phyloP scores from a whole-genome alignment of 108 stramenopile genomes.

The Chaetoceros tenuissimus region DNA sequence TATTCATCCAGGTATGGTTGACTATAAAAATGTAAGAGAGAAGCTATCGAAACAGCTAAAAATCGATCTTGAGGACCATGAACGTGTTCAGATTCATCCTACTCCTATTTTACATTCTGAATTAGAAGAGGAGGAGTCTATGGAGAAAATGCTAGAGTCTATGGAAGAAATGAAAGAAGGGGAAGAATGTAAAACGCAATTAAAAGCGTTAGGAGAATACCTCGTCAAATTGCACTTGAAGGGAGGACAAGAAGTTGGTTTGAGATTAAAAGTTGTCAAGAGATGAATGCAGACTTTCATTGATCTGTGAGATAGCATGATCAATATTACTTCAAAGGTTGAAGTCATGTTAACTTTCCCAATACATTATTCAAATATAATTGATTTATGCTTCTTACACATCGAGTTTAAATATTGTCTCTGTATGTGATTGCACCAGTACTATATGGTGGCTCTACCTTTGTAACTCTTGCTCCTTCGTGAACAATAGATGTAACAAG shows the following conservation, averaged over 20 bases:
- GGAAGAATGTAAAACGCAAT: constrained; percentile 32
- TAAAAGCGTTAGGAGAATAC: constrained; percentile 62
- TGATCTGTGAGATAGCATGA: too few relatives aligned
- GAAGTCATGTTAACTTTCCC: too few relatives aligned
- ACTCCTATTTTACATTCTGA: constrained; percentile 4
- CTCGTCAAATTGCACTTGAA: constrained; percentile 58
- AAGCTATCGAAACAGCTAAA: constrained; percentile 76
- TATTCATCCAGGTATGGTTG: constrained; percentile 64
- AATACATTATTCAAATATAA: too few relatives aligned
- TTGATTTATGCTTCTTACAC: too few relatives aligned
- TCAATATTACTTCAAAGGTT: too few relatives aligned
- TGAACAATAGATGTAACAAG: constrained; percentile 66
- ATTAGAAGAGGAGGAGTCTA: constrained; percentile 30
- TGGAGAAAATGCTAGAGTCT: constrained; percentile 38
- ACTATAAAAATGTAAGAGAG: constrained; percentile 42
- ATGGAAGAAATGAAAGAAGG: constrained; percentile 31
- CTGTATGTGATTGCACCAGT: constrained; percentile 72
- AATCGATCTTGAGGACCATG: constrained; percentile 74
- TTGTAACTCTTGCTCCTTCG: constrained; percentile 79
- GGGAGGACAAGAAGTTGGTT: constrained; percentile 59
- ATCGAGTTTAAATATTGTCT: constrained; percentile 75
- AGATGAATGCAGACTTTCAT: constrained; percentile 17
- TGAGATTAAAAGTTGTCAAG: constrained; percentile 40
- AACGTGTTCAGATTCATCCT: constrained; percentile 43
- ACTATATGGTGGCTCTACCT: constrained; percentile 81